Evolutionary conservation across 768 basidiomycete genomes (phyloP), one percentile per base, ranked within the genome.

Genomic region (Xanthoconium stramineum): DNA sequence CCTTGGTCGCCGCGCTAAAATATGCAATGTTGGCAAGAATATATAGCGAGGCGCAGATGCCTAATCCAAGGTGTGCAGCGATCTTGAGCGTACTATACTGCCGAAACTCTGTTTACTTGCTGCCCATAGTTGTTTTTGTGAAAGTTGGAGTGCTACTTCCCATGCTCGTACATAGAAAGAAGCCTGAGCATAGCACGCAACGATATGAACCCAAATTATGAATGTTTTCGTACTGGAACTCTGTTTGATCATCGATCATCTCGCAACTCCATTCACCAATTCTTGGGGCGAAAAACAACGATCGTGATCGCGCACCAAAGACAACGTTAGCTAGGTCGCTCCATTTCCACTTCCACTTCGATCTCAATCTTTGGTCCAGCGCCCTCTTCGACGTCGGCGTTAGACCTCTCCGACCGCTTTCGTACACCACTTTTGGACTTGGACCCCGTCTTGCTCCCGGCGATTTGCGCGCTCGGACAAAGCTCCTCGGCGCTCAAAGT

Each of bases 391-490:
- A 46, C 35, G 10, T 51, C 40, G 3, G 24, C 33, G 46, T 54
- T 30, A 2, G 50, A 45, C 19, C 15, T 11, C 20, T 13, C 13
- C 13, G 32, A 45, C 33, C 47, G 36, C 50, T 61, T 62, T 15
- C 54, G 63, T 10, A 3, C 47, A 11, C 32, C 24, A 13, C 36
- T 9, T 33, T 20, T 69, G 63, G 39, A 61, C 71, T 50, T 62
- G 50, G 6, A 10, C 38, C 38, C 17, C 6, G 45, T 63, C 59
- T n/a, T 61, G 50, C 14, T 36, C 11, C 11, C 17, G 20, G 5
- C 32, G 3, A 3, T 47, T 24, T 70, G 70, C 6, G 83, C 86
- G 52, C 89, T 90, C 0, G 90, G 89, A 64, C 89, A 91, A 1
- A 88, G 76, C 0, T 75, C 79, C 11, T 72, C 74, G 0, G 69